These are phyloP conservation scores for Cucurbita pepo DNA, from an alignment of 306 rosid species.

Conservation along the genomic window DNA sequence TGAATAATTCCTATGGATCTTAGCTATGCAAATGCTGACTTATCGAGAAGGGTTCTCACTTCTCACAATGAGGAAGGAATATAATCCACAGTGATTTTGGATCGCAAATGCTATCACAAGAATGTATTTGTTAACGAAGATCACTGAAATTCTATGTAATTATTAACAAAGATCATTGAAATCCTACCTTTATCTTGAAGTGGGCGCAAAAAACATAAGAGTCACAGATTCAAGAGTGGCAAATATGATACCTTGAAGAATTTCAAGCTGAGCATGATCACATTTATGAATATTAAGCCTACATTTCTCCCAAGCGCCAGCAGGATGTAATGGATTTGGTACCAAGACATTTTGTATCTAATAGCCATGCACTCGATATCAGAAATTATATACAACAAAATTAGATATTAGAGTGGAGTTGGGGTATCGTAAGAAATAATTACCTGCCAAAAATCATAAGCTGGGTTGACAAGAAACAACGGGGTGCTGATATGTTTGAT, in stretches of 20 bases:
- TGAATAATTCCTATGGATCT: background rate
- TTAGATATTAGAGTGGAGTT: constrained; percentile 9
- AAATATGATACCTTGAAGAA: constrained; percentile 49
- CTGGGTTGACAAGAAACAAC: constrained; percentile 80
- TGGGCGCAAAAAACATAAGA: background rate
- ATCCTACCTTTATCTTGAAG: background rate
- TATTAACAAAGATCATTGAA: background rate
- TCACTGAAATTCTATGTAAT: background rate
- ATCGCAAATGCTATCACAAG: background rate
- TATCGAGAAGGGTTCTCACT: background rate
- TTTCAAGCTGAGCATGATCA: constrained; percentile 32
- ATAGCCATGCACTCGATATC: constrained; percentile 8
- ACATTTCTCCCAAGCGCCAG: constrained; percentile 57
- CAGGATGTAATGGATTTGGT: constrained; percentile 53
- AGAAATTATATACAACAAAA: constrained; percentile 2
- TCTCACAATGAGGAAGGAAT: background rate
- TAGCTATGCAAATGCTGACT: background rate
- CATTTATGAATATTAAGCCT: constrained; percentile 47
- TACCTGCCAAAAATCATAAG: constrained; percentile 96
- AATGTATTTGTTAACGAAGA: background rate
- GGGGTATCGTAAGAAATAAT: constrained; percentile 12
- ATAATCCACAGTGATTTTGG: background rate
- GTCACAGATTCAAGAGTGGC: background rate
- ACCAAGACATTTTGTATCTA: constrained; percentile 83
- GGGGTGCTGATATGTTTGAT: constrained; percentile 47